Conservation (phyloP, 2,329 filamentous ascomycete genomes). For the Epichloe baconii region DNA sequence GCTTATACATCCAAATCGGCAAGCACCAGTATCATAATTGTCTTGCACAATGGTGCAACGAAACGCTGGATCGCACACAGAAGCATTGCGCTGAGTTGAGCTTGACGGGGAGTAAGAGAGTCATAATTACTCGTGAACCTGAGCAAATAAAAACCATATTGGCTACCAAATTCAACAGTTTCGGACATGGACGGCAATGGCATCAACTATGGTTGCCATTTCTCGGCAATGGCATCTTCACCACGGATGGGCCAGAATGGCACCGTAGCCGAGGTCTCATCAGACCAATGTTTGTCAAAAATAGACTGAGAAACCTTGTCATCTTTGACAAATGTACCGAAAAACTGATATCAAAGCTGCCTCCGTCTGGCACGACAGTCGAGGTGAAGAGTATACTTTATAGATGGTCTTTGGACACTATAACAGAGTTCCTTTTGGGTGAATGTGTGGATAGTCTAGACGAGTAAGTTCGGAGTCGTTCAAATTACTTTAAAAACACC, state of each 20-base stretch:
- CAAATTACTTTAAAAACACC: slow-evolving; percentile 18
- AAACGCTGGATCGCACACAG: slow-evolving; percentile 5
- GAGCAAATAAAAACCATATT: slow-evolving; percentile 45
- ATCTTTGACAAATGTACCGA: slow-evolving; percentile 49
- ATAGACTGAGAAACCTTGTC: slow-evolving; percentile 33
- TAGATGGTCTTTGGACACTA: slow-evolving; percentile 51
- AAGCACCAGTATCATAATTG: slow-evolving; percentile 10
- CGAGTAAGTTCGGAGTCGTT: slow-evolving; percentile 15
- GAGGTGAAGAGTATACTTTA: slow-evolving; percentile 53
- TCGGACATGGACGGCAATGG: slow-evolving; percentile 30
- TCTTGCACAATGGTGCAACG: slow-evolving; percentile 9
- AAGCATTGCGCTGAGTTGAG: slow-evolving; percentile 11
- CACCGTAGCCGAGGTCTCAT: slow-evolving; percentile 39
- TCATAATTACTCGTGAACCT: slow-evolving; percentile 37
- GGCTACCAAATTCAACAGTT: slow-evolving; percentile 42
- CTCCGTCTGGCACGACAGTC: slow-evolving; percentile 37
- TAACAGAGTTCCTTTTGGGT: slow-evolving; percentile 56
- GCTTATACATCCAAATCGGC: slow-evolving; percentile 9
- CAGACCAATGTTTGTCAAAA: slow-evolving; percentile 37
- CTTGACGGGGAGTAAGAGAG: slow-evolving; percentile 10
- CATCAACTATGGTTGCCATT: slow-evolving; percentile 30
- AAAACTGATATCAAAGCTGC: slow-evolving; percentile 45
- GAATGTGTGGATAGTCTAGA: slow-evolving; percentile 35
- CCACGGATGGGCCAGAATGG: slow-evolving; percentile 38
- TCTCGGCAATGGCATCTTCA: slow-evolving; percentile 44